These are phyloP conservation scores for Hirschioporus abietinus DNA, from an alignment of 768 basidiomycete species.

Conservation along the genomic window DNA sequence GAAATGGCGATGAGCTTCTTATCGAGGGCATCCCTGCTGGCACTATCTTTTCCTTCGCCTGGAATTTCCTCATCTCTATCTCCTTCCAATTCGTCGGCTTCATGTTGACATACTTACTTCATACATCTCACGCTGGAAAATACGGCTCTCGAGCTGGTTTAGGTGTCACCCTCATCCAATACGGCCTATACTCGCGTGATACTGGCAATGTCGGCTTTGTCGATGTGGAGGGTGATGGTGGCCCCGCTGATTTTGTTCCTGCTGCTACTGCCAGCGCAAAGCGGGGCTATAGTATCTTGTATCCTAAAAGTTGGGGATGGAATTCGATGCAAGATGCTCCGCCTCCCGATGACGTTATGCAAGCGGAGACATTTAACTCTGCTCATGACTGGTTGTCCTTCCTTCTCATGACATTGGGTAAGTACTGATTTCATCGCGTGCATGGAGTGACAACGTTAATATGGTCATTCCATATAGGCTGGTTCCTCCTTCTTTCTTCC, in stretches of 20 bases:
- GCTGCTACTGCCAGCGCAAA: not conserved
- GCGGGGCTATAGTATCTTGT: constrained; percentile 5
- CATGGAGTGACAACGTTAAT: no score
- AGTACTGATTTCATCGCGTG: constrained; percentile 9
- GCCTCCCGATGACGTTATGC: constrained; percentile 21
- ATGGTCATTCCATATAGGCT: constrained; percentile 41
- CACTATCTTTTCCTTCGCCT: constrained; percentile 62
- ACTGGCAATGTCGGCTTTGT: constrained; percentile 22
- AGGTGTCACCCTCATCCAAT: constrained; percentile 93
- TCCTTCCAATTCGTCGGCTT: constrained; percentile 98
- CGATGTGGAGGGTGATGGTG: constrained; percentile 13
- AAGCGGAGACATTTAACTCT: constrained; percentile 21
- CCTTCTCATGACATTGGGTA: constrained; percentile 84
- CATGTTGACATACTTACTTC: constrained; percentile 87
- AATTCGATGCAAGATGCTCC: constrained; percentile 10
- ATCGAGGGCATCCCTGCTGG: constrained; percentile 91
- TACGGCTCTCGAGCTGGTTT: constrained; percentile 91
- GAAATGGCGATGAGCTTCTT: constrained; percentile 57
- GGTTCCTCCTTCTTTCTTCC: constrained; percentile 88
- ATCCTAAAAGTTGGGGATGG: not conserved
- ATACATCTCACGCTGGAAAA: constrained; percentile 88
- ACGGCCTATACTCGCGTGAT: constrained; percentile 69
- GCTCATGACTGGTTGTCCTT: constrained; percentile 89
- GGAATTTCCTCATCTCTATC: constrained; percentile 81
- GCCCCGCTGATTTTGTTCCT: constrained; percentile 6